These are phyloP conservation scores for Boechera retrofracta DNA, from an alignment of 345 rosid species.

Conservation along the genomic window DNA sequence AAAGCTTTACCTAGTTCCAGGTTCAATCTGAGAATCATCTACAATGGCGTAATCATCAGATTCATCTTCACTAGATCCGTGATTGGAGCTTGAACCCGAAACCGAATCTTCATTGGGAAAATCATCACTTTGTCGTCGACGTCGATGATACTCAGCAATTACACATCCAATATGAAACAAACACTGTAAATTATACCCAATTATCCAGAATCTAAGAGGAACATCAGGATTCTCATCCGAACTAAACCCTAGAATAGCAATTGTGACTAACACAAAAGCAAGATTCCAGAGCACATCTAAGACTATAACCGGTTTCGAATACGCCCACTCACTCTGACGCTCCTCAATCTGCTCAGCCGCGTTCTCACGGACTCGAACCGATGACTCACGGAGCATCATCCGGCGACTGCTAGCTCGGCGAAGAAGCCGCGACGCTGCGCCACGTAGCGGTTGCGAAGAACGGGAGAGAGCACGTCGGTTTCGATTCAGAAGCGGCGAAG, in stretches of 20 bases:
- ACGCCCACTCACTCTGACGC: slow-evolving; percentile 76
- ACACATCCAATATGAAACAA: slow-evolving; percentile 68
- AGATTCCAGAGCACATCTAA: slow-evolving; percentile 77
- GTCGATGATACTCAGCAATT: slow-evolving; percentile 53
- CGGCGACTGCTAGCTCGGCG: slow-evolving; percentile 72
- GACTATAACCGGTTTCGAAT: slow-evolving; percentile 66
- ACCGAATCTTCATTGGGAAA: not conserved
- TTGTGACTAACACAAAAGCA: slow-evolving; percentile 56
- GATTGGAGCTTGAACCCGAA: slow-evolving; percentile 30
- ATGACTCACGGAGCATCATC: slow-evolving; percentile 80
- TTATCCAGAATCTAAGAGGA: slow-evolving; percentile 75
- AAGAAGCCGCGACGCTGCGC: slow-evolving; percentile 67
- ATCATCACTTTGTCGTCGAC: slow-evolving; percentile 30
- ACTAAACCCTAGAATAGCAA: slow-evolving; percentile 55
- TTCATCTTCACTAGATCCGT: slow-evolving; percentile 36
- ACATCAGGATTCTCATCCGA: slow-evolving; percentile 54
- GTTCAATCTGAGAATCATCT: slow-evolving; percentile 46
- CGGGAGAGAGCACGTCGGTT: slow-evolving; percentile 57
- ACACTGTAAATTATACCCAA: slow-evolving; percentile 75
- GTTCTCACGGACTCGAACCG: slow-evolving; percentile 75
- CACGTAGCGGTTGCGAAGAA: slow-evolving; percentile 57
- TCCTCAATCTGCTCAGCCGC: slow-evolving; percentile 93
- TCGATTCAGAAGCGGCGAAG: slow-evolving; percentile 52
- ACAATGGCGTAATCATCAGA: slow-evolving; percentile 26
- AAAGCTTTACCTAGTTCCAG: slow-evolving; percentile 53